Evolutionary conservation across 257 asterid genomes (phyloP), one percentile per base, ranked within the genome.

Genomic region (Agastache rugosa): DNA sequence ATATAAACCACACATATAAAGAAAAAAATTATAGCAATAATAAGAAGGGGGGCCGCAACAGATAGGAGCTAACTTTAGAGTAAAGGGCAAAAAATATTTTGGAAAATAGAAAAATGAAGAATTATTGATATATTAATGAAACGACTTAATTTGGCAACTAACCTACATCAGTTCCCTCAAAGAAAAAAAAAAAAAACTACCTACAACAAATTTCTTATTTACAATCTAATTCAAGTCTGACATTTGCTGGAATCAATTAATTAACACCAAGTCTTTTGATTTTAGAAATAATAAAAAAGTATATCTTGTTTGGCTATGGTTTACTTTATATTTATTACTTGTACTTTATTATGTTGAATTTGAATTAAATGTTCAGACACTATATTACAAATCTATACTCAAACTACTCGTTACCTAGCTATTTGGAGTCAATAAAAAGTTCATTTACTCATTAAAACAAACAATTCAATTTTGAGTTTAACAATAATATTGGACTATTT

Each of bases 211-310:
- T 45, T 1, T 42, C 73, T 62, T 23, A 55, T 44, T 63, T 69
- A 69, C 39, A 74, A 51, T 51, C 72, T 51, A 66, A 59, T 73
- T 47, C 42, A 25, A 34, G 68, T 60, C 67, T 74, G 22, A 41
- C 14, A 34, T 77, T 70, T 65, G 82, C 82, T 78, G 64, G 55
- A 63, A 72, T 19, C 78, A 56, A 72, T 72, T 65, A 56, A 72
- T 72, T 65, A 72, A 12, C 22, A 23, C 19, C 56, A 11, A 58
- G 5, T 58, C 34, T 11, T 37, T 71, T n/a, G 9, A 39, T 15
- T 25, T 5, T 23, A 25, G 11, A 22, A 42, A 22, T 12, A 23
- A 65, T 34, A 29, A 2, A 29, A 55, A 55, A 55, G 0, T 20
- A 22, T 2, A 2, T 2, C 51, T 23, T 56, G 35, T 56, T 56